Evolutionary conservation across 2,329 filamentous ascomycete genomes (phyloP), one percentile per base, ranked within the genome.

Genomic region (Fusarium dimerum): DNA sequence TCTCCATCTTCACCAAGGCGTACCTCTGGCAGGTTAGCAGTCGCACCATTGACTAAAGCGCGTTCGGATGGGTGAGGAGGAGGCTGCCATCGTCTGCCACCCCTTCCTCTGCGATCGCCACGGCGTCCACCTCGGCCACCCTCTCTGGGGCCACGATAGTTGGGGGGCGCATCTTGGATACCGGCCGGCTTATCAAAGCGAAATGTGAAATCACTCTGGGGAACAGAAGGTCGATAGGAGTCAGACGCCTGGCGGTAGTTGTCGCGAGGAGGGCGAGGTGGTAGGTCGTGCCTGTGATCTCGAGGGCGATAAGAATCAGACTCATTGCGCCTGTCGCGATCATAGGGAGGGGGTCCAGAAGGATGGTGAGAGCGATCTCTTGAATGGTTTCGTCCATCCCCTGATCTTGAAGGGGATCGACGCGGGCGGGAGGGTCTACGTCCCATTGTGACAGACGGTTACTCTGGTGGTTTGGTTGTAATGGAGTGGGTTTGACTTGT

Each of bases 161-260:
- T 57, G 10, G 34, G 38, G 16, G 64, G 58, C 2, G 66, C 61
- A 10, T 77, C 71, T 16, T 71, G 67, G 15, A 84, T 69, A 5
- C 80, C 80, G 1, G 75, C 59, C 4, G 82, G 81, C 46, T 78
- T 79, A 11, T 82, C 76, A 40, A 78, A 69, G 7, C 78, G 78
- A 52, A 85, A 85, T 1, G 78, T 80, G 62, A 85, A 85, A 46
- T 84, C 80, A 38, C 80, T 67, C 45, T 73, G 74, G 2, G 74
- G 75, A 13, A 67, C 62, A 30, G 61, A 59, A 12, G 68, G 65
- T 5, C 66, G 63, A 30, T 71, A 69, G 8, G 66, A 69, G 47
- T 70, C 66, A 4, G 50, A 49, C 2, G 46, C 42, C 7, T 49
- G 46, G 8, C 60, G 61, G 30, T 57, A 57, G 16, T 66, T 59